Evolutionary conservation across 2,329 filamentous ascomycete species (phyloP), one percentile per base, ranked within the genome.

Genomic region (Sclerotinia glacialis): DNA sequence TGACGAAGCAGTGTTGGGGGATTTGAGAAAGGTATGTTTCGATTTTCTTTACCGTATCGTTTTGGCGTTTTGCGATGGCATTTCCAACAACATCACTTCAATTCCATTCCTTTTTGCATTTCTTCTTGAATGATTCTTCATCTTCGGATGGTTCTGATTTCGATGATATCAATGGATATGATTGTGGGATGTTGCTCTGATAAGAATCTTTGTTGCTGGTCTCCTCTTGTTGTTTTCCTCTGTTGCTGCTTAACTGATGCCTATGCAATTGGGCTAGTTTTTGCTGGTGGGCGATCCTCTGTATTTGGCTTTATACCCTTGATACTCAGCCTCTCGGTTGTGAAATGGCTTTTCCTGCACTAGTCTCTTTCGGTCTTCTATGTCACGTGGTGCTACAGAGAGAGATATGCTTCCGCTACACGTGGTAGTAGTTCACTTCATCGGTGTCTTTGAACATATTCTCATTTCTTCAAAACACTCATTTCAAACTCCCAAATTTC

Each of bases 1-100:
- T 71, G 92, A 96, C 74, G 90, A 94, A 78, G 83, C 86, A 73
- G 94, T 94, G 62, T 82, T 99, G 75, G 87, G 94, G 72, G 92
- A 97, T 78, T 83, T 99, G 83, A 89, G 89, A 79, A 85, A 89
- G 87, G 94, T 98, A 83, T 85, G 91, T 82, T 67, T 64, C 40
- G 26, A 52, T 58, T 34, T 16, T 5, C n/a, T 37, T 53, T 58
- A n/a, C n/a, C 21, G 28, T 64, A 52, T 50, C 52, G 31, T 40
- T 37, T 42, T 8, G 14, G 53, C 21, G 55, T 40, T 54, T 49
- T 49, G 52, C 37, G 37, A 60, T 61, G 26, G 26, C 61, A 49
- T 58, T 55, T 61, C 12, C 64, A 47, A 37, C 26, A 4, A 52
- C 23, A 40, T 67, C 49, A 44, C 67, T 44, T 64, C n/a, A 26